These are phyloP conservation scores for Plasmodium gonderi DNA, from an alignment of 169 alveolate species.

Conservation along the genomic window DNA sequence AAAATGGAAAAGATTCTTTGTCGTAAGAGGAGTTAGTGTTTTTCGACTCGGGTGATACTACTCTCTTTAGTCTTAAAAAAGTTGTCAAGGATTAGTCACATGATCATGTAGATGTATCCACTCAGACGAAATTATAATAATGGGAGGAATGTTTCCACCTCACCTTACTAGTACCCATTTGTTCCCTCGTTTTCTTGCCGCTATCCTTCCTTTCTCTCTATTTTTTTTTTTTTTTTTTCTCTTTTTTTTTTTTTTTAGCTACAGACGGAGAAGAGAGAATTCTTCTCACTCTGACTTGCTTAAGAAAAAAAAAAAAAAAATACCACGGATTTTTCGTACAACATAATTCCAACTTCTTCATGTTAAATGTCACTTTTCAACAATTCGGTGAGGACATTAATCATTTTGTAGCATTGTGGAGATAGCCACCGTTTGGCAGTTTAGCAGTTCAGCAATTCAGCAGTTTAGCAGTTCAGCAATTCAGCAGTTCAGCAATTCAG, in stretches of 20 bases:
- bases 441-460: too few relatives aligned
- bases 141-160: too few relatives aligned
- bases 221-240: background rate
- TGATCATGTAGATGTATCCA: too few relatives aligned
- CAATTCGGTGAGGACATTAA: slow-evolving; percentile 22
- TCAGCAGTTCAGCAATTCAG: too few relatives aligned
- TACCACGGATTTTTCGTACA: slow-evolving; percentile 45
- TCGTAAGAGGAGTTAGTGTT: slow-evolving; percentile 1
- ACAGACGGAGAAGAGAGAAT: background rate
- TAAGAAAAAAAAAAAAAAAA: slow-evolving; percentile 17
- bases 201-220: background rate
- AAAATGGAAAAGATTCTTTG: slow-evolving; percentile 13
- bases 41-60: background rate
- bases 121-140: too few relatives aligned
- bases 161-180: too few relatives aligned
- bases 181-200: background rate
- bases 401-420: too few relatives aligned
- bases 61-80: background rate
- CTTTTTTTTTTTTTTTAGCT: background rate
- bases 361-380: slow-evolving; percentile 48
- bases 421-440: too few relatives aligned
- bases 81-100: too few relatives aligned
- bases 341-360: slow-evolving; percentile 4
- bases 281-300: slow-evolving; percentile 25
- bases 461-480: too few relatives aligned